phyloP scores from a whole-genome alignment of 1,139 yeast genomes.

The Pichia sp. region DNA sequence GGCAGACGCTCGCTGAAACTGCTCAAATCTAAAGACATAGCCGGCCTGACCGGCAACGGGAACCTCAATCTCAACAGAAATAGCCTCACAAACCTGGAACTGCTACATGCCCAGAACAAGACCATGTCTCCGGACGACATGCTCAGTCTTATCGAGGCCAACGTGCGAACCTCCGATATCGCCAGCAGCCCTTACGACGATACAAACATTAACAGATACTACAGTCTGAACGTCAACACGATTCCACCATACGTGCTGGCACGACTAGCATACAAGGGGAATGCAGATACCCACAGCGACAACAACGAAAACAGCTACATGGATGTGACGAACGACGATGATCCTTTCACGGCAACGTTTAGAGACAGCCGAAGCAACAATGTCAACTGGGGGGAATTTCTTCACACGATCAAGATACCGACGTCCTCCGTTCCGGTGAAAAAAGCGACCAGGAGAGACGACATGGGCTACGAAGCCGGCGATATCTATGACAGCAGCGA shows the following conservation, averaged over 20 bases:
- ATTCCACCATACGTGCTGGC: constrained; percentile 58
- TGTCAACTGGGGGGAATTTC: constrained; percentile 28
- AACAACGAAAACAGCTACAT: constrained; percentile 29
- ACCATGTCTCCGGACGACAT: constrained; percentile 2
- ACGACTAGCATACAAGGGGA: constrained; percentile 42
- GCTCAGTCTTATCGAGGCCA: neutral
- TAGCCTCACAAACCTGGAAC: neutral
- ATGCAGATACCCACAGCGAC: constrained; percentile 5
- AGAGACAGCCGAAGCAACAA: constrained; percentile 16
- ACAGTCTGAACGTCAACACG: constrained; percentile 11
- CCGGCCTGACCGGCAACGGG: neutral
- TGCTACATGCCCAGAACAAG: neutral
- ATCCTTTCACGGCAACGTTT: constrained; percentile 29
- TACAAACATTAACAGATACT: constrained; percentile 8
- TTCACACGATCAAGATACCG: constrained; percentile 23
- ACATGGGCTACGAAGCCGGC: neutral
- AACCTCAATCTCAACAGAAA: neutral
- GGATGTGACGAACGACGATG: constrained; percentile 14
- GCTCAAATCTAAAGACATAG: neutral
- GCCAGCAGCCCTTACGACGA: neutral
- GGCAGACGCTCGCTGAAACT: neutral
- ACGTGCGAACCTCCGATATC: constrained; percentile 2
- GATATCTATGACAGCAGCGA: neutral
- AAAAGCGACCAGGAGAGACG: neutral
- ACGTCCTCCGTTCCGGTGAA: constrained; percentile 8